Conservation (phyloP, 148 eudicot genomes). For the Salicornia ramosissima region DNA sequence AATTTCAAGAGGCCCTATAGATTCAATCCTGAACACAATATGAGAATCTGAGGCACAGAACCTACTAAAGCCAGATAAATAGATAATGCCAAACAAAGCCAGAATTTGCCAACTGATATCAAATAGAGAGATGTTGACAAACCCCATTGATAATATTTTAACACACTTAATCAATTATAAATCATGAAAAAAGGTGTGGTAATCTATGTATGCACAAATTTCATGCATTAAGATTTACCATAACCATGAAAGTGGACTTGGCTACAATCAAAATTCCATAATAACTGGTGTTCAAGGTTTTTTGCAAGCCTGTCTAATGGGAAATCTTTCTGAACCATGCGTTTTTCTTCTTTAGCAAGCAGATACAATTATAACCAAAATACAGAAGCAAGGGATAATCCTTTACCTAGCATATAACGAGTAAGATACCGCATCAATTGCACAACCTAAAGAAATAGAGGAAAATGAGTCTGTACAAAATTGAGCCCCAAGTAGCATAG, state of each 20-base stretch:
- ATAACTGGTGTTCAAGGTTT: not conserved
- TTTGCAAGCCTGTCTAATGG: not conserved
- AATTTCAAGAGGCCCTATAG: constrained; percentile 62
- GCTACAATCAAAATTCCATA: not conserved
- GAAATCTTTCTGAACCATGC: not conserved
- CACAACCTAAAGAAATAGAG: constrained; percentile 57
- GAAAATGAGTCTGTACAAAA: constrained; percentile 89
- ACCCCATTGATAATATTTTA: not conserved
- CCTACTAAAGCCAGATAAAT: not conserved
- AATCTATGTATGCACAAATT: constrained; percentile 4
- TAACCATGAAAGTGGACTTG: not conserved
- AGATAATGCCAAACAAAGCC: not conserved
- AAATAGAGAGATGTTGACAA: not conserved
- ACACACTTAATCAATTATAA: not conserved
- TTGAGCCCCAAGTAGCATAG: constrained; percentile 88
- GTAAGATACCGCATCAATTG: constrained; percentile 54
- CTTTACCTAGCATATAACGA: constrained; percentile 78
- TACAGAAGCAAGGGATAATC: not conserved
- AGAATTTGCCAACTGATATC: not conserved
- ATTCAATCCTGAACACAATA: constrained; percentile 56
- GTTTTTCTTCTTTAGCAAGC: not conserved
- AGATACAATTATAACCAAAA: not conserved
- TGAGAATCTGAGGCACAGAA: constrained; percentile 12
- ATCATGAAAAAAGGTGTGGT: not conserved
- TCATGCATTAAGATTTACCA: not conserved